Percentiles rank a stretch among this genome's conserved stretches.
phyloP scores from a whole-genome alignment of 805 yeast genomes.

The Citeromyces nyonsensis region DNA sequence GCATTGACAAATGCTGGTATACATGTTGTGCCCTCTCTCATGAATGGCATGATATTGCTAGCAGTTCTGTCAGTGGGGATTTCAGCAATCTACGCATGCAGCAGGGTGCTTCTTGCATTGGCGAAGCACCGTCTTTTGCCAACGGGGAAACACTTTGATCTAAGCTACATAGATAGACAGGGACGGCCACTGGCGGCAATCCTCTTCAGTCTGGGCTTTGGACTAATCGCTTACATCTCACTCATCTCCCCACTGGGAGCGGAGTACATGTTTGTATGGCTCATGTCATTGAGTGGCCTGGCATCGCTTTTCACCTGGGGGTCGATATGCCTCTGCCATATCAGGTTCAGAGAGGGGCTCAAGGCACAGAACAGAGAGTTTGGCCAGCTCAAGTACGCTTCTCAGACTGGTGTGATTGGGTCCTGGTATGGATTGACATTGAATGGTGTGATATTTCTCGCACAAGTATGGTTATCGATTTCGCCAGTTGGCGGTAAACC shows the following conservation, averaged over 20 bases:
- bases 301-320: slow-evolving; percentile 76
- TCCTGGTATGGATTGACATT: slow-evolving; percentile 45
- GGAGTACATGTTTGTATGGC: slow-evolving; percentile 63
- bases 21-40: slow-evolving; percentile 50
- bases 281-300: slow-evolving; percentile 63
- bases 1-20: slow-evolving; percentile 52
- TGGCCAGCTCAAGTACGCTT: slow-evolving; percentile 49
- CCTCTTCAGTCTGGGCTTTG: slow-evolving; percentile 31
- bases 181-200: slow-evolving; percentile 74
- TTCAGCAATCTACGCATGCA: slow-evolving; percentile 59
- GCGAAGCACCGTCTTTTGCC: slow-evolving; percentile 65
- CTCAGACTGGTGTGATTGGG: slow-evolving; percentile 58
- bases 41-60: slow-evolving; percentile 59
- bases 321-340: slow-evolving; percentile 50
- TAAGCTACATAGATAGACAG: slow-evolving; percentile 56
- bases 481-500: slow-evolving; percentile 47
- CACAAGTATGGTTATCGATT: slow-evolving; percentile 75
- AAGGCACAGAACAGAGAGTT: slow-evolving; percentile 49
- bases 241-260: slow-evolving; percentile 11
- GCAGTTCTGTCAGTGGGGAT: slow-evolving; percentile 69
- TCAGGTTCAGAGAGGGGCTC: slow-evolving; percentile 59
- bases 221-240: slow-evolving; percentile 38
- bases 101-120: slow-evolving; percentile 53
- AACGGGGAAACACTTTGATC: slow-evolving; percentile 11
- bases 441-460: slow-evolving; percentile 44